A percentile compares a stretch with the other conserved stretches of the same genome.
phyloP scores from a whole-genome alignment of 345 rosid genomes.

The Eucalyptus erythrocorys region DNA sequence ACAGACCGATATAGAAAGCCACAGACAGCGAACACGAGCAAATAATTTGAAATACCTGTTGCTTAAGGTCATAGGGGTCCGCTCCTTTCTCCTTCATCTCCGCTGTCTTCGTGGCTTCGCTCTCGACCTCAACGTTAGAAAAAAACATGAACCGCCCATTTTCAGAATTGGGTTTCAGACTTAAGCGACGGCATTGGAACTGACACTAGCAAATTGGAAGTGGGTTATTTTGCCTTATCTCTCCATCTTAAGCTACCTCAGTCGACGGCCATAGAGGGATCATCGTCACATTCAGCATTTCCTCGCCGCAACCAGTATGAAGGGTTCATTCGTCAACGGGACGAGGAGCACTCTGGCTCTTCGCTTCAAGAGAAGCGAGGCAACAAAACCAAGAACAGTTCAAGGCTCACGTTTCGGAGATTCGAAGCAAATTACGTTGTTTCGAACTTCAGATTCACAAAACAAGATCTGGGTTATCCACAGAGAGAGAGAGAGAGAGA shows the following conservation, averaged over 20 bases:
- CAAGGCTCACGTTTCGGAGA: background rate
- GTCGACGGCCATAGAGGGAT: background rate
- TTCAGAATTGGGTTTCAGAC: background rate
- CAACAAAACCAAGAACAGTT: background rate
- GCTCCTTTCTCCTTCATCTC: slow-evolving; percentile 89
- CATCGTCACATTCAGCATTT: background rate
- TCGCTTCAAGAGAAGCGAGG: background rate
- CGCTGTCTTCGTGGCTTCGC: slow-evolving; percentile 77
- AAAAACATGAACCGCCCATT: background rate
- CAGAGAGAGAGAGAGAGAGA: background rate
- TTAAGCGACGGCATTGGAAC: background rate
- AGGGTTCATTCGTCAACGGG: background rate
- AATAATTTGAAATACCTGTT: slow-evolving; percentile 40
- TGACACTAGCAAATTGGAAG: background rate
- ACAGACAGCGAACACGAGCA: background rate
- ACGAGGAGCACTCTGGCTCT: background rate
- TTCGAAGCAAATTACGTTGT: background rate
- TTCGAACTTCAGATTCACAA: background rate
- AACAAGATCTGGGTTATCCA: background rate
- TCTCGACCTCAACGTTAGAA: slow-evolving; percentile 42
- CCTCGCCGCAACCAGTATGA: background rate
- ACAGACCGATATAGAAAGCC: background rate
- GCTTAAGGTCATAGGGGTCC: slow-evolving; percentile 87
- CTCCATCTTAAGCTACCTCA: background rate
- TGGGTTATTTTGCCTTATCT: background rate